A percentile compares a stretch with the other conserved stretches of the same genome.
phyloP scores from a whole-genome alignment of 2,329 filamentous ascomycete genomes.

The Alternaria angustiovoidea region DNA sequence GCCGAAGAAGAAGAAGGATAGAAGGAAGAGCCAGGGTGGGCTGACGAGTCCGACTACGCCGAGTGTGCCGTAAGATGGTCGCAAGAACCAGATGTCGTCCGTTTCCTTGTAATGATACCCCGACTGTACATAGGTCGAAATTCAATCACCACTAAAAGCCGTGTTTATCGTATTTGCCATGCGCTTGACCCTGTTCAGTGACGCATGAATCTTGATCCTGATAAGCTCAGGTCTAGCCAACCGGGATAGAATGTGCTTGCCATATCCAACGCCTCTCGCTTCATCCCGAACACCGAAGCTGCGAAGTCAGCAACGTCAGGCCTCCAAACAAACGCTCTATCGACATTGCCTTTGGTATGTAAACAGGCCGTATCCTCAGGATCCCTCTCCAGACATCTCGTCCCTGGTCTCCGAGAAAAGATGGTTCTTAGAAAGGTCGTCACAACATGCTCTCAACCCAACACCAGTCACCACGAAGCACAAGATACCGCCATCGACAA shows the following conservation, averaged over 20 bases:
- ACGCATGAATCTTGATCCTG: conserved; percentile 25
- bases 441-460: background rate
- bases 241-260: background rate
- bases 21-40: conserved; percentile 50
- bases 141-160: background rate
- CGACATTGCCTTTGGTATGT: background rate
- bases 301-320: background rate
- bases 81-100: background rate
- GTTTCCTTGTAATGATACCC: conserved; percentile 15
- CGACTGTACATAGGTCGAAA: background rate
- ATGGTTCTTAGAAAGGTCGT: background rate
- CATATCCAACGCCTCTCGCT: background rate
- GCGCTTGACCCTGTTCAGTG: conserved; percentile 1
- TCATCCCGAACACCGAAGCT: background rate
- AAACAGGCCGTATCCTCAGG: too few relatives aligned
- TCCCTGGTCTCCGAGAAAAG: background rate
- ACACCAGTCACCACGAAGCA: background rate
- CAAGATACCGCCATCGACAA: background rate
- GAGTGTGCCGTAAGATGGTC: conserved; percentile 10
- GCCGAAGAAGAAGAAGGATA: conserved; percentile 43
- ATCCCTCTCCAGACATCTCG: too few relatives aligned
- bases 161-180: background rate
- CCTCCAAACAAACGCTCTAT: background rate
- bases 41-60: conserved; percentile 46
- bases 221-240: conserved; percentile 4